Evolutionary conservation across 768 basidiomycete species (phyloP).

Genomic region (Amanita jacksonii): DNA sequence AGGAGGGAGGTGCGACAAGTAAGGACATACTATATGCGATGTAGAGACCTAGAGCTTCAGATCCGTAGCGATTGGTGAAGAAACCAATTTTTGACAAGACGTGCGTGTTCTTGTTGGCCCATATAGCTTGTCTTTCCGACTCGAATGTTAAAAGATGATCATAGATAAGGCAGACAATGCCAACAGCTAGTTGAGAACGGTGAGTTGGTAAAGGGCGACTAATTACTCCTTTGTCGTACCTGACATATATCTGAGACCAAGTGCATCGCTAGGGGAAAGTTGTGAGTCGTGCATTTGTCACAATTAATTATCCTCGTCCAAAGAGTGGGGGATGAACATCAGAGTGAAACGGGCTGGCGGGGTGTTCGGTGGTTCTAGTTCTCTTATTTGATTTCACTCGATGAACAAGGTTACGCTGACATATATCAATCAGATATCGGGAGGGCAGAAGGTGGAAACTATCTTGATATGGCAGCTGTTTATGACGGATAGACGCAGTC

Average conservation of each 20-base stretch:
- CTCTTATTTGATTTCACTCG: no score
- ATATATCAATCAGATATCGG: no score
- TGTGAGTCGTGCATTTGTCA: neutral
- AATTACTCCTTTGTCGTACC: no score
- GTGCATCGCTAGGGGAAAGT: neutral
- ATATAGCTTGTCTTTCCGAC: neutral
- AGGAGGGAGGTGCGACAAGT: no score
- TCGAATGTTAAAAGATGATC: slow-evolving; percentile 1
- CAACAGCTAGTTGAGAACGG: neutral
- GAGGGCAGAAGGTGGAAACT: no score
- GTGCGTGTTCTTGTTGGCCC: neutral
- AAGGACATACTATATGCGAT: neutral
- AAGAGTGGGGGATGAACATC: no score
- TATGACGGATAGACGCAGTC: no score
- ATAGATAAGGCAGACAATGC: neutral
- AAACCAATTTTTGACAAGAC: neutral
- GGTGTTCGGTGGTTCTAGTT: no score
- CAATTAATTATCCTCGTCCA: no score
- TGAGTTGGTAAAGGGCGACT: neutral
- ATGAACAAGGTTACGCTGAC: no score
- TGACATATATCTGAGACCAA: neutral
- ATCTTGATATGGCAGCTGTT: no score
- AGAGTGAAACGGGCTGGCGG: no score
- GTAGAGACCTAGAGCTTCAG: neutral
- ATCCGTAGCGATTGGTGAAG: neutral